Percentiles rank a stretch among this genome's conserved stretches.
phyloP scores from a whole-genome alignment of 1,284 basidiomycete genomes.

The Puccinia polysora region DNA sequence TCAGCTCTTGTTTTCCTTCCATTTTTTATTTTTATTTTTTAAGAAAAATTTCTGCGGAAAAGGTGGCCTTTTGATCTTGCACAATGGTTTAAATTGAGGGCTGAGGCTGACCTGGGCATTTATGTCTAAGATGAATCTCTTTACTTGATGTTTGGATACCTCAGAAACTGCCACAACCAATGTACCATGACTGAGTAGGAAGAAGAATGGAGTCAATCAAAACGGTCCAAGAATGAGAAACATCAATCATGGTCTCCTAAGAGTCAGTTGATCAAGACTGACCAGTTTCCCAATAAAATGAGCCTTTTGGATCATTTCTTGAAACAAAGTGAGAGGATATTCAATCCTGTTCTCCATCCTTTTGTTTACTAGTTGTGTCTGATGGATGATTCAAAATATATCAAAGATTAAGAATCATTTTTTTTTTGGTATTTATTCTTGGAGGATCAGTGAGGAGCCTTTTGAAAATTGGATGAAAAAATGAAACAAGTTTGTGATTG shows the following conservation, averaged over 20 bases:
- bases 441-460: not conserved
- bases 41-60: no score
- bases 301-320: conserved; percentile 56
- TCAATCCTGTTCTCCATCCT: conserved; percentile 76
- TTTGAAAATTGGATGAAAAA: not conserved
- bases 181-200: conserved; percentile 75
- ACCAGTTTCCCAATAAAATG: conserved; percentile 73
- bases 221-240: no score
- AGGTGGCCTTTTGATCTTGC: no score
- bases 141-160: conserved; percentile 57
- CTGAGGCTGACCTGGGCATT: conserved; percentile 72
- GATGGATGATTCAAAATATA: conserved; percentile 41
- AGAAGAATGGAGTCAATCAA: no score
- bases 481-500: not conserved
- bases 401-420: not conserved
- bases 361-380: conserved; percentile 87
- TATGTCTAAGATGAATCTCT: conserved; percentile 87
- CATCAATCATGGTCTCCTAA: no score
- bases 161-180: conserved; percentile 65
- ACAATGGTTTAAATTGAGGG: not conserved
- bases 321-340: conserved; percentile 61
- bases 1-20: no score
- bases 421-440: not conserved
- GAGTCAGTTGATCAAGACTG: conserved; percentile 46
- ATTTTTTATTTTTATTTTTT: no score